Evolutionary conservation across 2,329 filamentous ascomycete genomes (phyloP), one percentile per base, ranked within the genome.

Genomic region (Cercospora sp.): DNA sequence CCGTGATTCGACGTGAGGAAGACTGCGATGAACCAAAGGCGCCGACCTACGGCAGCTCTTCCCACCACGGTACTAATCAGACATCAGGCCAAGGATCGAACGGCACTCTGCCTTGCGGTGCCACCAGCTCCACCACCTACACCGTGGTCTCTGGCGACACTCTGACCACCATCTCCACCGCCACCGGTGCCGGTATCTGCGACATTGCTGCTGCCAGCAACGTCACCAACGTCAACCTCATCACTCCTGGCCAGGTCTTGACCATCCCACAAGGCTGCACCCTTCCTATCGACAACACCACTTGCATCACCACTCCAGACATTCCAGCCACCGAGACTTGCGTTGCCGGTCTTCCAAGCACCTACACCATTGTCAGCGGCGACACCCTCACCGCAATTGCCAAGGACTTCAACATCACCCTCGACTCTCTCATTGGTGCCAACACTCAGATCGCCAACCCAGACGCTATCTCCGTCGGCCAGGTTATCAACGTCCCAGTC

Each of bases 171-270:
- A 72, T 75, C 61, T 68, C 71, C 23, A n/a, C 55, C 13, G 33
- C 57, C 7, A 73, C 60, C 70, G 70, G 66, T 33, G 71, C 71
- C n/a, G 74, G 74, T 28, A 70, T 74, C 55, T 75, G 74, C 70
- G 71, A 75, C 65, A 74, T 75, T 51, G 73, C 72, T 13, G 64
- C 59, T 9, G 53, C 58, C 45, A 75, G 78, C 72, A 73, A 73
- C 53, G 73, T 80, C 66, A 63, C 69, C 23, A 77, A 79, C 69
- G 77, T 78, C 18, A 79, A 79, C 62, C 70, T 74, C 28, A 78
- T 79, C 61, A 57, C 66, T 53, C 75, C 73, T 48, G 74, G 72
- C 58, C 69, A 75, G 45, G 68, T 73, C 66, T 74, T 76, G 30
- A 70, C 65, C 62, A 74, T 74, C 60, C 59, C 79, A 70, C 61